Conservation (phyloP, 192 early-diverging fungal species). For the Chytriomyces hyalinus region DNA sequence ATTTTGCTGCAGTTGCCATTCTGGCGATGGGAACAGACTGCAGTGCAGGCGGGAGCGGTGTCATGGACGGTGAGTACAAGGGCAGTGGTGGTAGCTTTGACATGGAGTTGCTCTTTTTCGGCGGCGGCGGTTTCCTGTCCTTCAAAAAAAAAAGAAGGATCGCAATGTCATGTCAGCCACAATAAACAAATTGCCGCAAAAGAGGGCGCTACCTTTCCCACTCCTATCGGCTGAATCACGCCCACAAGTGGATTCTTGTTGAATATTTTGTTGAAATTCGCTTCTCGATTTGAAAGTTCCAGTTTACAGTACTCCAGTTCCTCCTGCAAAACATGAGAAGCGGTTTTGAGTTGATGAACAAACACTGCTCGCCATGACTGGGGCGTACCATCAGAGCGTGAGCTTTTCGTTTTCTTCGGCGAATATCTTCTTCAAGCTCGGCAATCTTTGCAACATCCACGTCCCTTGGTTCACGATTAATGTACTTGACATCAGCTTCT, state of each 20-base stretch:
- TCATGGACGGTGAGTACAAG: conserved; percentile 30
- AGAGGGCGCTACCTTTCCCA: not conserved
- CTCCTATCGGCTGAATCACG: conserved; percentile 44
- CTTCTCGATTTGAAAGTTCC: conserved; percentile 64
- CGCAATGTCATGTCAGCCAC: too few relatives aligned
- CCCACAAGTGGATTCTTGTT: conserved; percentile 63
- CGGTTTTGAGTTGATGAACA: conserved; percentile 24
- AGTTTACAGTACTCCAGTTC: conserved; percentile 61
- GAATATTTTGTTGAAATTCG: conserved; percentile 69
- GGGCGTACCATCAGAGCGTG: conserved; percentile 44
- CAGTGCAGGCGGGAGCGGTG: conserved; percentile 22
- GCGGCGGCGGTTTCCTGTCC: conserved; percentile 33
- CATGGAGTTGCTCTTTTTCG: conserved; percentile 25
- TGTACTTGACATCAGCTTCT: conserved; percentile 62
- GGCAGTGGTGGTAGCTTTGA: conserved; percentile 28
- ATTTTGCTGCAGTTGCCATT: not conserved
- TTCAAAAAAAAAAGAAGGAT: not conserved
- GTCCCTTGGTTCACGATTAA: conserved; percentile 64
- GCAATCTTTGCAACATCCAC: conserved; percentile 53
- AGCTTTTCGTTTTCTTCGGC: conserved; percentile 42
- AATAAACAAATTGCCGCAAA: too few relatives aligned
- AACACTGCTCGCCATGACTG: not conserved
- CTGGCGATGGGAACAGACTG: conserved; percentile 6
- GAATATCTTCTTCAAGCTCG: conserved; percentile 54
- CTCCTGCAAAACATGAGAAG: conserved; percentile 43